Evolutionary conservation across 2,329 filamentous ascomycete genomes (phyloP).

Genomic region (Microsporum canis): DNA sequence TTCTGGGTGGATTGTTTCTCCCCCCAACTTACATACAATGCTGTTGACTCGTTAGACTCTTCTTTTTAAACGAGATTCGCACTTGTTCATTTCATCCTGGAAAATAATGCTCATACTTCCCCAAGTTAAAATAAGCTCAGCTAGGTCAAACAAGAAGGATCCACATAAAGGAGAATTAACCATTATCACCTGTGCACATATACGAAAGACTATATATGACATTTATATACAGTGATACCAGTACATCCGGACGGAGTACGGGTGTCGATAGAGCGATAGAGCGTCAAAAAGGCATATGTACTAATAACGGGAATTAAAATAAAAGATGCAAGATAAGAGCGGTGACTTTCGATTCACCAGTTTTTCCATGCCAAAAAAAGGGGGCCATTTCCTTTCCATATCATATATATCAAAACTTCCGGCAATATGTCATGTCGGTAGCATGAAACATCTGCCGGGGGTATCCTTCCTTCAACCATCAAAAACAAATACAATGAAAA

Average conservation of each 20-base stretch:
- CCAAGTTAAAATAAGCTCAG: background rate
- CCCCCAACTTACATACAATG: background rate
- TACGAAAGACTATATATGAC: background rate
- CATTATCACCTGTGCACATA: background rate
- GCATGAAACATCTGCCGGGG: background rate
- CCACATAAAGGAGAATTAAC: background rate
- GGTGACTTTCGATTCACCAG: background rate
- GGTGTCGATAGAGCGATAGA: too few species aligned
- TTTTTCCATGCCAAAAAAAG: background rate
- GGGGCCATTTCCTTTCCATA: background rate
- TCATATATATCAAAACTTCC: background rate
- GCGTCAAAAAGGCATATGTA: too few species aligned
- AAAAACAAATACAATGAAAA: background rate
- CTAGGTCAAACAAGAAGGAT: background rate
- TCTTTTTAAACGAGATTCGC: background rate
- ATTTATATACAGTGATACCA: background rate
- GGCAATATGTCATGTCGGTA: background rate
- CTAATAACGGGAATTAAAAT: background rate
- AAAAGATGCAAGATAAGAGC: background rate
- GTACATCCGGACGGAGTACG: background rate
- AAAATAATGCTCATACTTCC: background rate
- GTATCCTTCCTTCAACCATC: background rate
- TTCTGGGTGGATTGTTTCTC: background rate
- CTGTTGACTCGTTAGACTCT: background rate
- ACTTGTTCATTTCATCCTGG: background rate